Evolutionary conservation across 108 stramenopile genomes (phyloP).

Genomic region (Skeletonema costatum): DNA sequence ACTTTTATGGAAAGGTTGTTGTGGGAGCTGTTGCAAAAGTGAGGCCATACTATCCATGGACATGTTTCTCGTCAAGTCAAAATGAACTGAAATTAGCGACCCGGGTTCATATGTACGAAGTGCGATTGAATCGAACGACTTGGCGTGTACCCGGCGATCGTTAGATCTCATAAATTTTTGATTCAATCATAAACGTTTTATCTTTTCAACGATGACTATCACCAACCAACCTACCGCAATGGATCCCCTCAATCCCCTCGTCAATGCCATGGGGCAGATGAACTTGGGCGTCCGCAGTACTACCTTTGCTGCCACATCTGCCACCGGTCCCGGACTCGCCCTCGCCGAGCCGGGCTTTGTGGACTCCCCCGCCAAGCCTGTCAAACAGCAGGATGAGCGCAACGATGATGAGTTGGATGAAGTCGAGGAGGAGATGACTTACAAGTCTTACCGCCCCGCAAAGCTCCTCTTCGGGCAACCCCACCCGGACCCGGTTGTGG

Average conservation of each 20-base stretch:
- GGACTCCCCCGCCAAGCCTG: neutral
- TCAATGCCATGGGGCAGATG: neutral
- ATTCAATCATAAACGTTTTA: neutral
- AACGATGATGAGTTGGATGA: slow-evolving; percentile 6
- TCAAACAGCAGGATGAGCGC: neutral
- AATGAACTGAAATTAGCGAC: too few species aligned
- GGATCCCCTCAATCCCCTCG: neutral
- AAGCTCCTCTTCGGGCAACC: slow-evolving; percentile 19
- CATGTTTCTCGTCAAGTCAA: too few species aligned
- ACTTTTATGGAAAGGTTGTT: too few species aligned
- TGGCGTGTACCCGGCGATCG: neutral
- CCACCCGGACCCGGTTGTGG: slow-evolving; percentile 35
- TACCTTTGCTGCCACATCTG: neutral
- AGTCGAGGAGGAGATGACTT: slow-evolving; percentile 33
- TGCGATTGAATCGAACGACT: neutral
- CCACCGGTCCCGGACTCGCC: neutral
- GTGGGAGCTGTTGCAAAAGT: too few species aligned
- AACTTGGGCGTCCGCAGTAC: neutral
- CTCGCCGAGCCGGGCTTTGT: neutral
- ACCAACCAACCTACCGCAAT: neutral
- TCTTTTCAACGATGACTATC: neutral
- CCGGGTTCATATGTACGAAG: neutral
- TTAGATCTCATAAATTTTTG: neutral
- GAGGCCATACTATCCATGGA: too few species aligned
- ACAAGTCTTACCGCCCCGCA: slow-evolving; percentile 17